These are phyloP conservation scores for Zelonia costaricensis DNA, from an alignment of 208 protist species.

Conservation along the genomic window DNA sequence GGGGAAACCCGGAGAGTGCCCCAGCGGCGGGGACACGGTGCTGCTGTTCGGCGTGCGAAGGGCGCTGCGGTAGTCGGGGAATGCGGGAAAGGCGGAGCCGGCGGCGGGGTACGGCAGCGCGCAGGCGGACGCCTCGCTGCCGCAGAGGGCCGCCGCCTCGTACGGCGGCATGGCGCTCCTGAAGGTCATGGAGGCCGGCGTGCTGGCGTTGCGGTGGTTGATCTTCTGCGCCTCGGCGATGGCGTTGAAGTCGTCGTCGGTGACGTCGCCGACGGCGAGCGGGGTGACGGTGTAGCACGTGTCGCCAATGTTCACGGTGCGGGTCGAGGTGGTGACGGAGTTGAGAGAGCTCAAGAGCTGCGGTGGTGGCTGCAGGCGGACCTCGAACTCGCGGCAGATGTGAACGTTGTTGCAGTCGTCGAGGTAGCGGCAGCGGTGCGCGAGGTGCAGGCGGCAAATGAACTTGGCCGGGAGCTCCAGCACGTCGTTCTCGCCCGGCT, in stretches of 20 bases:
- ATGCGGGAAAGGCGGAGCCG: slow-evolving; percentile 23
- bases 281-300: slow-evolving; percentile 67
- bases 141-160: slow-evolving; percentile 8
- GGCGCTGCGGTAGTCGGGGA: slow-evolving; percentile 31
- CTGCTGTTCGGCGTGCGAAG: slow-evolving; percentile 21
- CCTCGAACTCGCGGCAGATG: slow-evolving; percentile 86
- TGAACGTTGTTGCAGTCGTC: slow-evolving; percentile 94
- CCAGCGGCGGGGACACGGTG: slow-evolving; percentile 4
- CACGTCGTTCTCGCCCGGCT: slow-evolving; percentile 30
- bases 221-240: slow-evolving; percentile 64
- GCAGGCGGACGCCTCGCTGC: slow-evolving; percentile 16
- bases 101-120: slow-evolving; percentile 27
- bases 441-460: slow-evolving; percentile 86
- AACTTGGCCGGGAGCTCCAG: slow-evolving; percentile 80
- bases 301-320: slow-evolving; percentile 74
- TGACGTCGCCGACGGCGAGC: slow-evolving; percentile 69
- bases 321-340: slow-evolving; percentile 48
- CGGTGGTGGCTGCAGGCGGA: slow-evolving; percentile 72
- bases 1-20: slow-evolving; percentile 17
- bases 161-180: slow-evolving; percentile 10
- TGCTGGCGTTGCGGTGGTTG: slow-evolving; percentile 21
- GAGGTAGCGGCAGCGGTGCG: slow-evolving; percentile 88
- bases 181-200: slow-evolving; percentile 12
- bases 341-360: slow-evolving; percentile 57
- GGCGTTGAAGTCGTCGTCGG: slow-evolving; percentile 67